Evolutionary conservation across 441 rosid genomes (phyloP).

Genomic region (Macaranga tanarius): DNA sequence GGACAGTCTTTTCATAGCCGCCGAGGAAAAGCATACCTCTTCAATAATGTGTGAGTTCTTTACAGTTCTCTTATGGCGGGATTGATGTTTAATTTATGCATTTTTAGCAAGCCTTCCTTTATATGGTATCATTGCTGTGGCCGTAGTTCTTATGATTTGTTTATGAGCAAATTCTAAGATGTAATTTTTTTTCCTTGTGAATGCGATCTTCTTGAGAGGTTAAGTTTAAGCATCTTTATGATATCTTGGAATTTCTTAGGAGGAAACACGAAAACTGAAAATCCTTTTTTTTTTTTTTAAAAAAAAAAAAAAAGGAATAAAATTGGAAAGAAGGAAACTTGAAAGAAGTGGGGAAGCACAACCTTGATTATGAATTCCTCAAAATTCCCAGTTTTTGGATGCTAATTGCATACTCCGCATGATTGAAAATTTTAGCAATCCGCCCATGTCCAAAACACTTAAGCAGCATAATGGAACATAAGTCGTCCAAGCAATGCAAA

Average conservation of each 20-base stretch:
- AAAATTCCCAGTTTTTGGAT: background rate
- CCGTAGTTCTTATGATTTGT: too few species aligned
- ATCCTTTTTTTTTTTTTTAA: background rate
- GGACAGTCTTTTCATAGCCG: constrained; percentile 69
- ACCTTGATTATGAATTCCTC: background rate
- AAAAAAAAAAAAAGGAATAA: background rate
- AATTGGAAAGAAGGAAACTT: background rate
- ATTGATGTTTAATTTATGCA: background rate
- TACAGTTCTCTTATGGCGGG: background rate
- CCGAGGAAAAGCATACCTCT: constrained; percentile 88
- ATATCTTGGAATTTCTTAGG: background rate
- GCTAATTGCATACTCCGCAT: background rate
- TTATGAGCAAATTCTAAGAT: too few species aligned
- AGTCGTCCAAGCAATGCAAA: background rate
- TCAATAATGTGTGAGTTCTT: constrained; percentile 70
- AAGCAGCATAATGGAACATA: too few species aligned
- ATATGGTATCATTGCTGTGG: background rate
- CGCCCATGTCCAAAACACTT: too few species aligned
- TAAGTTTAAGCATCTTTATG: background rate
- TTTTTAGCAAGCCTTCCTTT: too few species aligned
- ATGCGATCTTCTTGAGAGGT: background rate
- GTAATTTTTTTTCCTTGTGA: background rate
- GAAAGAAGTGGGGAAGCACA: background rate
- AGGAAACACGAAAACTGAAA: too few species aligned
- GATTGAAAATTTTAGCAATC: too few species aligned